phyloP scores from a whole-genome alignment of 108 stramenopile species.

The Mediolabrus comicus region DNA sequence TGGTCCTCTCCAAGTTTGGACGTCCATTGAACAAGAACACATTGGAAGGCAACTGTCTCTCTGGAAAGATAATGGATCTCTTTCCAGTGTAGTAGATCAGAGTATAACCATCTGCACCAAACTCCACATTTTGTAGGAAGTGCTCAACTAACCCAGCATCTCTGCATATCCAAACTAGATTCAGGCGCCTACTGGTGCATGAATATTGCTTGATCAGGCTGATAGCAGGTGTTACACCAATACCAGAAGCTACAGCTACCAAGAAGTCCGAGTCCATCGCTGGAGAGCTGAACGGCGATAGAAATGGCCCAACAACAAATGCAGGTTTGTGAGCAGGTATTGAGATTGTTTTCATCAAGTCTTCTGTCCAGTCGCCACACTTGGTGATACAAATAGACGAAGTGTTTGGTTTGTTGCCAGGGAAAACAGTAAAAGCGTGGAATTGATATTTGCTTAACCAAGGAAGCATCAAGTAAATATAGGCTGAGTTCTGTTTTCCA shows the following conservation, averaged over 20 bases:
- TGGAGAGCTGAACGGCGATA: constrained; percentile 39
- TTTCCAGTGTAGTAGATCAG: constrained; percentile 45
- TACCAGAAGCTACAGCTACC: constrained; percentile 42
- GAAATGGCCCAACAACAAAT: constrained; percentile 34
- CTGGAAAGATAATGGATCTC: constrained; percentile 14
- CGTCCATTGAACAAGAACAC: constrained; percentile 29
- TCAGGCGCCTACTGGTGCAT: constrained; percentile 27
- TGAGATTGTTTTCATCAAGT: constrained; percentile 29
- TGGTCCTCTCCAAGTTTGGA: constrained; percentile 28
- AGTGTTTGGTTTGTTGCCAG: constrained; percentile 17
- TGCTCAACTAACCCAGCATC: constrained; percentile 42
- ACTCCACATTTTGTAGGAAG: constrained; percentile 28
- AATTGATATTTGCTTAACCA: constrained; percentile 37
- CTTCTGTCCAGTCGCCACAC: constrained; percentile 38
- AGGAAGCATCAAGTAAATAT: constrained; percentile 41
- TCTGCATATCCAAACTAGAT: constrained; percentile 44
- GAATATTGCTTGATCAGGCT: constrained; percentile 31
- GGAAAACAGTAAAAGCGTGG: constrained; percentile 44
- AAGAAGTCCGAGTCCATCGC: constrained; percentile 39
- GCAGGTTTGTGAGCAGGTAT: constrained; percentile 33
- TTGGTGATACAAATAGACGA: constrained; percentile 37
- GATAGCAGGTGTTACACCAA: constrained; percentile 42
- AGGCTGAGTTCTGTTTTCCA: constrained; percentile 38
- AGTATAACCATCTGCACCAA: constrained; percentile 14
- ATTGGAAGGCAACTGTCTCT: constrained; percentile 31